Base-by-base conservation (phyloP, 441 rosid genomes). In the Erodium chrysanthum region DNA sequence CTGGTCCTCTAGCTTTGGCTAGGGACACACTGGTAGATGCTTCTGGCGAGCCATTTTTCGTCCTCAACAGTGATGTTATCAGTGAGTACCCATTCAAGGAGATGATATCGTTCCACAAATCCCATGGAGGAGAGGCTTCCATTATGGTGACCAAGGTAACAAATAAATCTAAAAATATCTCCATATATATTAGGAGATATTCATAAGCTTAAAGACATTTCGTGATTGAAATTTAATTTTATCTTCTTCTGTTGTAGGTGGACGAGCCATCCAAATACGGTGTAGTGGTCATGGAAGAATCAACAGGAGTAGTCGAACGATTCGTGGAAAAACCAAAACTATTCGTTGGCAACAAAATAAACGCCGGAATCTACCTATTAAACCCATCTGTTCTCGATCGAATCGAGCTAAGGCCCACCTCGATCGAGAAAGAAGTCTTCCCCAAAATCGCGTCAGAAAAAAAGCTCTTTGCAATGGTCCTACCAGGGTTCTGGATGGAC, bases 401-500 rank as follows among this genome's bases (percentile, higher is more conserved):
- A 77, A 93, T 93, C 67, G 82, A 93, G 76, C 84, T 91, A 74
- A 85, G 85, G 73, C 98, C 97, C 14, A 91, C 98, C 31, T 93
- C 98, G 6, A 93, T 93, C 7, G 96, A 93, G 76, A 93, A 93
- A 71, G 98, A 93, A 68, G 88, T 92, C 25, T 93, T 93, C 86
- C 98, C 98, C 0, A 86, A 87, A 78, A 91, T 93, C 64, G 97
- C 95, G 8, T 80, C 91, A 4, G 88, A 83, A 8, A 75, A 81
- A 65, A 80, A 83, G 71, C 96, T 93, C 66, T 91, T 70, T 8
- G 97, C 96, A 2, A 91, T 93, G 97, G 98, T 90, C 64, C 85
- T 93, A 29, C 94, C 96, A 0, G 98, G 98, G 20, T 93, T 93
- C 64, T 93, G 98, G 98, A 93, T 93, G 97, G 98, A 90, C 82